Conservation (phyloP, 805 yeast species). For the Candida coleopterorum region DNA sequence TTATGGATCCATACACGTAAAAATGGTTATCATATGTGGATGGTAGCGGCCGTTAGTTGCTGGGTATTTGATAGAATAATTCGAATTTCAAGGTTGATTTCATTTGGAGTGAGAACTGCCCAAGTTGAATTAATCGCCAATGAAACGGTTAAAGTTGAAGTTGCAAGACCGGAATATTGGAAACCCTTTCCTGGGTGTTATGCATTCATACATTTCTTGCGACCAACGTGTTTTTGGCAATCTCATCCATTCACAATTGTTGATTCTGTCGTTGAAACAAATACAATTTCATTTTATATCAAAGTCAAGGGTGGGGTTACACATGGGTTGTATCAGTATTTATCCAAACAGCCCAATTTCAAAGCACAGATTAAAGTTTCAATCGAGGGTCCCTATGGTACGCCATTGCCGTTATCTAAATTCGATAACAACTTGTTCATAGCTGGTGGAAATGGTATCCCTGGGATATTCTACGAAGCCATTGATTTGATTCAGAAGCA, state of each 20-base stretch:
- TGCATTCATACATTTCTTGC: conserved; percentile 35
- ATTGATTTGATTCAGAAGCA: conserved; percentile 14
- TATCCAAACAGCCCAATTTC: conserved; percentile 24
- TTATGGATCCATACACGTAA: conserved; percentile 50
- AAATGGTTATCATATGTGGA: conserved; percentile 22
- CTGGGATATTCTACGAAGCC: conserved; percentile 47
- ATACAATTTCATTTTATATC: conserved; percentile 43
- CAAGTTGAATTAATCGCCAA: conserved; percentile 31
- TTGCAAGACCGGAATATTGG: conserved; percentile 46
- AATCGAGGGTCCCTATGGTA: conserved; percentile 47
- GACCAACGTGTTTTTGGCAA: conserved; percentile 42
- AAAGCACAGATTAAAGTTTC: conserved; percentile 26
- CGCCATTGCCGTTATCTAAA: conserved; percentile 39
- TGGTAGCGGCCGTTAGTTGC: conserved; percentile 26
- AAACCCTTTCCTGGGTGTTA: conserved; percentile 35
- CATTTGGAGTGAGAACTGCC: conserved; percentile 32
- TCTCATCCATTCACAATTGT: conserved; percentile 42
- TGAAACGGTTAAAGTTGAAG: conserved; percentile 42
- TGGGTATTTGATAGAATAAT: conserved; percentile 35
- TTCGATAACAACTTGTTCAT: conserved; percentile 53
- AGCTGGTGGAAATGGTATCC: conserved; percentile 74
- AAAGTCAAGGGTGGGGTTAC: conserved; percentile 56
- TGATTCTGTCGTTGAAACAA: conserved; percentile 13
- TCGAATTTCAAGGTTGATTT: conserved; percentile 25
- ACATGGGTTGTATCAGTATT: conserved; percentile 24